phyloP scores from a whole-genome alignment of 176 grass and related monocot genomes.

The Phoenix roebelenii region DNA sequence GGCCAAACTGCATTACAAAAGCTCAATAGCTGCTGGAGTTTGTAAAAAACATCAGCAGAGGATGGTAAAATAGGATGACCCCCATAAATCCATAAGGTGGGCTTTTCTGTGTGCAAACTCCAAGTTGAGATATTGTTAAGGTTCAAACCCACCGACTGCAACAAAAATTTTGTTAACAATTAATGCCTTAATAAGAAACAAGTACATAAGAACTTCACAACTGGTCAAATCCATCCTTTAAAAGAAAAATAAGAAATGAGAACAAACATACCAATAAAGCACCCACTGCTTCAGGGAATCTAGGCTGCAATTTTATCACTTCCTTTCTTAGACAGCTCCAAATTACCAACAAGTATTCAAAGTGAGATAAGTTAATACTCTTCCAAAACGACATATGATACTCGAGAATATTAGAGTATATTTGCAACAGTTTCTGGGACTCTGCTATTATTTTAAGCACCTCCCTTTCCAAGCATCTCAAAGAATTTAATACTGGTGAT shows the following conservation, averaged over 20 bases:
- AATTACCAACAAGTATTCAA: conserved; percentile 47
- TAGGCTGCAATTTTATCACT: conserved; percentile 42
- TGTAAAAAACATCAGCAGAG: conserved; percentile 42
- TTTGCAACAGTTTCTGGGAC: conserved; percentile 30
- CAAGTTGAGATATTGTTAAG: conserved; percentile 43
- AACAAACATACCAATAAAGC: conserved; percentile 50
- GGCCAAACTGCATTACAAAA: conserved; percentile 60
- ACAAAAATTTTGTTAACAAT: neutral
- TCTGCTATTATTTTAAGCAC: conserved; percentile 44
- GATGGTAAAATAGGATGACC: conserved; percentile 75
- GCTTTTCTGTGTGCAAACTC: conserved; percentile 41
- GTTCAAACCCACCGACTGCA: conserved; percentile 54
- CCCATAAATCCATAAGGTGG: conserved; percentile 63
- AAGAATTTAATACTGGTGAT: conserved; percentile 40
- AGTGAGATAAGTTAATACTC: conserved; percentile 45
- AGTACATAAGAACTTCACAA: too few relatives aligned
- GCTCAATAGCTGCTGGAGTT: conserved; percentile 50
- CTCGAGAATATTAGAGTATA: conserved; percentile 54
- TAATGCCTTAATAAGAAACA: too few relatives aligned
- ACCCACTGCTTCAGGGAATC: conserved; percentile 36
- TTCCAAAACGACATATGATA: conserved; percentile 82
- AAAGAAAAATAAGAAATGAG: conserved; percentile 1
- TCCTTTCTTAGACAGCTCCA: conserved; percentile 78
- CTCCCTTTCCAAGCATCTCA: conserved; percentile 50
- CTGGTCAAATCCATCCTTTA: too few relatives aligned